Percentiles rank a stretch among this genome's conserved stretches.
Conservation (phyloP, 345 rosid genomes). For the Nephelium lappaceum region DNA sequence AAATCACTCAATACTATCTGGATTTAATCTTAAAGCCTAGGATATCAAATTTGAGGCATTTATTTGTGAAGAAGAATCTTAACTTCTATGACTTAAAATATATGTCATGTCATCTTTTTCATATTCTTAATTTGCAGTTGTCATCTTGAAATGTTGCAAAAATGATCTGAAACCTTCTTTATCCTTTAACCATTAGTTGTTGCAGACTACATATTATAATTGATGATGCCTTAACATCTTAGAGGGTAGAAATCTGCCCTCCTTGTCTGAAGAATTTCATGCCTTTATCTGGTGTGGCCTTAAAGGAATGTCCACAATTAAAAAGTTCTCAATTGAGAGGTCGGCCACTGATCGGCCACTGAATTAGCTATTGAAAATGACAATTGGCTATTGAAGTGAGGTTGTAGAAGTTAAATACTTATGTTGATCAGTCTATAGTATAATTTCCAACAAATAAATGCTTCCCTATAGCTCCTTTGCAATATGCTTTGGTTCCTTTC, state of each 20-base stretch:
- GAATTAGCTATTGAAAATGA: neutral
- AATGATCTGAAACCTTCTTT: neutral
- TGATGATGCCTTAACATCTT: conserved; percentile 2
- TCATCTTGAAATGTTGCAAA: neutral
- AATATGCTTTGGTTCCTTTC: neutral
- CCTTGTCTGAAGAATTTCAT: neutral
- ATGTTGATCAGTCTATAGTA: neutral
- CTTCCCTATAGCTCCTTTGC: neutral
- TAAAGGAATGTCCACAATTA: neutral
- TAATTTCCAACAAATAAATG: neutral
- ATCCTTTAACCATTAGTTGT: neutral
- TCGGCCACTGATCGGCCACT: neutral
- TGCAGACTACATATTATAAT: neutral
- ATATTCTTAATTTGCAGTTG: neutral
- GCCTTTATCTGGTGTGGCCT: neutral
- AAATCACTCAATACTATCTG: neutral
- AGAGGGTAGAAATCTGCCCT: neutral
- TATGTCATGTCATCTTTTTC: neutral
- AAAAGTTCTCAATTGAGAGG: conserved; percentile 1
- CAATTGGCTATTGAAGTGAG: conserved; percentile 6
- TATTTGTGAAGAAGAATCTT: neutral
- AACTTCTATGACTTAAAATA: neutral
- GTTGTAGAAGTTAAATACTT: neutral
- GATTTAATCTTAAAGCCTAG: neutral
- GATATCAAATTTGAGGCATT: neutral